Evolutionary conservation across 805 yeast genomes (phyloP).

Genomic region (Candida taoyuanica): DNA sequence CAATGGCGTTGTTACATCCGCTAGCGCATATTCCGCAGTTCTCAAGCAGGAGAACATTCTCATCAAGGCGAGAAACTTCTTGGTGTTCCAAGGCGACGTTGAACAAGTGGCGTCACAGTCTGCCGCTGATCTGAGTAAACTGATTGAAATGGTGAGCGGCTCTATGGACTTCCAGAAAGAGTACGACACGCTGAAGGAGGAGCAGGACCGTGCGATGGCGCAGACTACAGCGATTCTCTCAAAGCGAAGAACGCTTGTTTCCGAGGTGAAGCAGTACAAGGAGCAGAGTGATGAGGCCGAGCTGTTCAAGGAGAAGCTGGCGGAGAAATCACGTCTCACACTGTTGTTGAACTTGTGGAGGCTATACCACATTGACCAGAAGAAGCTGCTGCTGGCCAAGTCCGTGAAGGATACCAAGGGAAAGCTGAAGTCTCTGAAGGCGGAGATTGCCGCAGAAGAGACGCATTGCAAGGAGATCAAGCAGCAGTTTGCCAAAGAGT

Average conservation of each 20-base stretch:
- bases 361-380: slow-evolving; percentile 53
- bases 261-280: slow-evolving; percentile 73
- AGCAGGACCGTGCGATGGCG: slow-evolving; percentile 61
- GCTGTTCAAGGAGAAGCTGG: slow-evolving; percentile 51
- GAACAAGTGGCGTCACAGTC: slow-evolving; percentile 89
- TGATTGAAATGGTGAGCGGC: slow-evolving; percentile 83
- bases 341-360: slow-evolving; percentile 54
- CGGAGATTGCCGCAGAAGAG: slow-evolving; percentile 33
- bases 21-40: slow-evolving; percentile 57
- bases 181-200: slow-evolving; percentile 60
- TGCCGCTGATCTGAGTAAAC: slow-evolving; percentile 62
- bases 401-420: slow-evolving; percentile 26
- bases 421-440: slow-evolving; percentile 30
- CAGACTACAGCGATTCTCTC: slow-evolving; percentile 60
- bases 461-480: slow-evolving; percentile 34
- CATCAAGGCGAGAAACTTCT: slow-evolving; percentile 83
- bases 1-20: slow-evolving; percentile 55
- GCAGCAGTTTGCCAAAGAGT: slow-evolving; percentile 43
- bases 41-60: slow-evolving; percentile 76
- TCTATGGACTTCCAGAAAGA: slow-evolving; percentile 63
- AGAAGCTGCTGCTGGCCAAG: slow-evolving; percentile 24
- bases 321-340: slow-evolving; percentile 44
- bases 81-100: slow-evolving; percentile 96
- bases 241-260: slow-evolving; percentile 61
- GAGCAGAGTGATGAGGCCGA: slow-evolving; percentile 73